Evolutionary conservation across 805 yeast species (phyloP).

Genomic region (Suhomyces kilbournensis): DNA sequence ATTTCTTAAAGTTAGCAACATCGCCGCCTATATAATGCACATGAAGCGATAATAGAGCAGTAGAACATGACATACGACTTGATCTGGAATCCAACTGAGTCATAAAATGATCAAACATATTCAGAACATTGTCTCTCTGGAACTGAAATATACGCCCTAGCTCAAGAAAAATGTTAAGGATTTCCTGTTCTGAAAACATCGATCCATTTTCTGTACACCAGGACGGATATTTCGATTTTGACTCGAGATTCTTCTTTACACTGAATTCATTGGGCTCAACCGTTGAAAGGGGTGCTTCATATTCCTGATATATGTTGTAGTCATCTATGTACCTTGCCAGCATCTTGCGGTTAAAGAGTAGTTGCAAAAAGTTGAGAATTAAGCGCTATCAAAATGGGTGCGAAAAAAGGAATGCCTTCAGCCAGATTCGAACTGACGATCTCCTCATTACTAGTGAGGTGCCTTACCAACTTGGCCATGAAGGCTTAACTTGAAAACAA

Average conservation of each 20-base stretch:
- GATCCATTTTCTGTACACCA: constrained; percentile 16
- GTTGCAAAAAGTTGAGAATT: neutral
- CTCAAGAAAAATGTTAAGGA: constrained; percentile 56
- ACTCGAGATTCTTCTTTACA: neutral
- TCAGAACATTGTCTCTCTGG: constrained; percentile 72
- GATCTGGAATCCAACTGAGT: constrained; percentile 82
- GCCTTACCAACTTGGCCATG: constrained; percentile 16
- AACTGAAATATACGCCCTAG: constrained; percentile 74
- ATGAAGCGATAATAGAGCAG: constrained; percentile 75
- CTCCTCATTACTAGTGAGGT: constrained; percentile 16
- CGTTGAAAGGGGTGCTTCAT: constrained; percentile 2
- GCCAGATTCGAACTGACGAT: constrained; percentile 16
- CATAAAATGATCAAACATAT: constrained; percentile 81
- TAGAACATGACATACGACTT: constrained; percentile 67
- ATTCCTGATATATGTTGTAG: constrained; percentile 5
- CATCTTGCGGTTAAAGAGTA: neutral
- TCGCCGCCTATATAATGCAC: constrained; percentile 93
- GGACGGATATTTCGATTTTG: constrained; percentile 5
- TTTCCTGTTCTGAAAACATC: constrained; percentile 40
- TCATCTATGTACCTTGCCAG: neutral
- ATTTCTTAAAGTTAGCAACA: constrained; percentile 78
- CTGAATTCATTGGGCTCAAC: neutral
- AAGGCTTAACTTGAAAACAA: constrained; percentile 3
- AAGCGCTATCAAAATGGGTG: neutral
- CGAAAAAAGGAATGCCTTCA: constrained; percentile 11